Evolutionary conservation across 2,329 filamentous ascomycete species (phyloP), one percentile per base, ranked within the genome.

Genomic region (Trichophyton simii): DNA sequence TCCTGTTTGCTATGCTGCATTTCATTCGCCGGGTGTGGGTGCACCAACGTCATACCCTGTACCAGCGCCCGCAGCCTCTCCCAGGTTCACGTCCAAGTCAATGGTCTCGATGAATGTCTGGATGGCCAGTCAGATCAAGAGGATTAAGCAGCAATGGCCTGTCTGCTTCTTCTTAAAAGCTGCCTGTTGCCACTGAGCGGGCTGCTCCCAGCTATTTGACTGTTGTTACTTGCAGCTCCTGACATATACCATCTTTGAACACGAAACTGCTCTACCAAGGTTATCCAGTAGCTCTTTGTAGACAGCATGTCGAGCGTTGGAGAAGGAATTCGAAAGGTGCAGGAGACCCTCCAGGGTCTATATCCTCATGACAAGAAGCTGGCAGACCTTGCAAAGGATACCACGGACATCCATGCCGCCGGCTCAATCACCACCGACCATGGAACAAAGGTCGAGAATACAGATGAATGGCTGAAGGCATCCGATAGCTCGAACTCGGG

Each of bases 391-490:
- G 72, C 78, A 28, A 73, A 75, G 46, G 76, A 85, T 64, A 87
- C 77, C 2, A 80, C 83, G 60, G 79, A 89, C 69, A 78, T 83
- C 1, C 75, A 81, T 52, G 73, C 80, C 58, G 79, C 83, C 42
- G 77, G 80, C 36, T 79, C 82, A 44, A 83, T 91, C 66, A 92
- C 89, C 0, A 87, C 86, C 57, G 89, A 95, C 68, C 89, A 81
- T 74, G 90, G 90, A 22, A 83, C 87, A 31, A 89, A 86, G 73
- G 81, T 90, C 68, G 76, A 78, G 48, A 87, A 87, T 67, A 86
- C 86, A 0, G 90, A 95, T 68, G 81, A 91, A 70, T 94, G 88
- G 89, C 77, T 95, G 60, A 83, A 82, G 59, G 79, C 86, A 3
- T 80, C 77, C 28, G 84, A 76, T 41, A 79, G 84, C 2, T 80